A percentile compares a stretch with the other conserved stretches of the same genome.
phyloP scores from a whole-genome alignment of 805 yeast genomes.

The Candida schatavii region DNA sequence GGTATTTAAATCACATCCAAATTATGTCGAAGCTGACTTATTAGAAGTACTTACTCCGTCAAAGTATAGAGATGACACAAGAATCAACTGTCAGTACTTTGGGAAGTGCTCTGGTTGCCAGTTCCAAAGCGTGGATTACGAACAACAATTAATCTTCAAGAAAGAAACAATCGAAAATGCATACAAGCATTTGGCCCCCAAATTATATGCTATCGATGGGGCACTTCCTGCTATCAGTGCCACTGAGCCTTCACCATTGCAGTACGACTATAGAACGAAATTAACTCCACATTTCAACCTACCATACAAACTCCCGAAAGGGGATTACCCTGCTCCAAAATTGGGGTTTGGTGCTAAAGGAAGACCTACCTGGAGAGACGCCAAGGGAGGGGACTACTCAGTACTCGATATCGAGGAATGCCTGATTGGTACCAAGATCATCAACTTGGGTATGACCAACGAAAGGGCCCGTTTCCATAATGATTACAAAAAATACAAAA shows the following conservation, averaged over 20 bases:
- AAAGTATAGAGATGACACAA: slow-evolving; percentile 48
- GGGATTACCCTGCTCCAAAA: slow-evolving; percentile 50
- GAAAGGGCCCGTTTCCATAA: slow-evolving; percentile 59
- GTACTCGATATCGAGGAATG: slow-evolving; percentile 94
- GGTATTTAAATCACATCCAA: slow-evolving; percentile 75
- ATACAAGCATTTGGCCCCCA: slow-evolving; percentile 70
- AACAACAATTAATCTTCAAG: slow-evolving; percentile 70
- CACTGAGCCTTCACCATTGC: slow-evolving; percentile 75
- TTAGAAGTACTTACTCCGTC: slow-evolving; percentile 41
- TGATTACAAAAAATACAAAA: slow-evolving; percentile 49
- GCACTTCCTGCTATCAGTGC: slow-evolving; percentile 58
- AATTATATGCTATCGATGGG: slow-evolving; percentile 32
- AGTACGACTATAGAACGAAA: slow-evolving; percentile 82
- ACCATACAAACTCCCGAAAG: slow-evolving; percentile 49
- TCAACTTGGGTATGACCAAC: slow-evolving; percentile 68
- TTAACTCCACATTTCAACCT: slow-evolving; percentile 93
- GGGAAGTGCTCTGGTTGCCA: slow-evolving; percentile 96
- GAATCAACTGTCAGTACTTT: slow-evolving; percentile 78
- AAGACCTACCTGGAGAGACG: slow-evolving; percentile 63
- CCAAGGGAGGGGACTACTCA: slow-evolving; percentile 56
- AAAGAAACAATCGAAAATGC: slow-evolving; percentile 77
- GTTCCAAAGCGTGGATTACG: slow-evolving; percentile 75
- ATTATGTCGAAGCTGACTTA: slow-evolving; percentile 73
- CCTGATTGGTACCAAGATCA: slow-evolving; percentile 76
- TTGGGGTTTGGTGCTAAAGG: slow-evolving; percentile 91